Percentiles rank a stretch among this genome's conserved stretches.
phyloP scores from a whole-genome alignment of 1,284 basidiomycete species.

The Mycena sp. region DNA sequence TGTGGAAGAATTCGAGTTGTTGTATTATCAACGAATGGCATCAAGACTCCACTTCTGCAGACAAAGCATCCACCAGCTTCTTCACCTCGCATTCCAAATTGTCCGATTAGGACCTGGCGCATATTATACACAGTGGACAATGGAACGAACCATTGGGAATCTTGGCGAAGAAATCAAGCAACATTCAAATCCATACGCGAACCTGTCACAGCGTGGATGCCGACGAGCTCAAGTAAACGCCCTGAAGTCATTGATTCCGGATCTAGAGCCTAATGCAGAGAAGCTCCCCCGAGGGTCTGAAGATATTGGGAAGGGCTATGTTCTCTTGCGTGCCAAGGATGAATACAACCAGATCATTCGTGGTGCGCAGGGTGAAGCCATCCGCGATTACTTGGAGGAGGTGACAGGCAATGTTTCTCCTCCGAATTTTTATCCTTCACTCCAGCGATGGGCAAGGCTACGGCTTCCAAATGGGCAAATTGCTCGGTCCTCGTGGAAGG shows the following conservation, averaged over 20 bases:
- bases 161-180: slow-evolving; percentile 37
- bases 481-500: slow-evolving; percentile 42
- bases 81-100: not conserved
- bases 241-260: not conserved
- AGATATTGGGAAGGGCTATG: slow-evolving; percentile 36
- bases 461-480: slow-evolving; percentile 44
- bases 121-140: slow-evolving; percentile 13
- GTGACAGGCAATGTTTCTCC: not conserved
- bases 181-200: slow-evolving; percentile 37
- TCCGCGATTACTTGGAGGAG: slow-evolving; percentile 12
- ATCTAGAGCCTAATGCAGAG: slow-evolving; percentile 36
- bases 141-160: slow-evolving; percentile 39
- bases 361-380: slow-evolving; percentile 18
- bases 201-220: slow-evolving; percentile 34
- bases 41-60: slow-evolving; percentile 13
- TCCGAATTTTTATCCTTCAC: not conserved
- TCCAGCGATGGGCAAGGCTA: slow-evolving; percentile 41
- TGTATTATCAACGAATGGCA: slow-evolving; percentile 3
- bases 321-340: slow-evolving; percentile 35
- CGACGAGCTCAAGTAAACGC: slow-evolving; percentile 23
- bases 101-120: slow-evolving; percentile 1
- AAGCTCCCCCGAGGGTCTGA: slow-evolving; percentile 18
- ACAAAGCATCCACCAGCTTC: slow-evolving; percentile 4
- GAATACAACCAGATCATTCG: slow-evolving; percentile 20
- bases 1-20: not conserved